phyloP scores from a whole-genome alignment of 768 basidiomycete species.

The Leccinellum luteum region DNA sequence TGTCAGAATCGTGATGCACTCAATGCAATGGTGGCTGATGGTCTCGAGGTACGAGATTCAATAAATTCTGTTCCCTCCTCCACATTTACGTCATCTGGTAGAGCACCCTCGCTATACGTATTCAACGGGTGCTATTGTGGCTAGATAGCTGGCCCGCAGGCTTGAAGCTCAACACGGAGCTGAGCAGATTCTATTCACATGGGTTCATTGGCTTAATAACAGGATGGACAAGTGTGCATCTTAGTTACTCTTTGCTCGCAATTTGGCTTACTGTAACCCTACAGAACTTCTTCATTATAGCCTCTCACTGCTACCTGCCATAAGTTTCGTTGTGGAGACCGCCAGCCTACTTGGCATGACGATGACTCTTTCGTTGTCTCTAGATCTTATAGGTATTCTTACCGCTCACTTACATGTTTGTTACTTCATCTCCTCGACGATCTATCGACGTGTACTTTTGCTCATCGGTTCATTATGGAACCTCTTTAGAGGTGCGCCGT shows the following conservation, averaged over 20 bases:
- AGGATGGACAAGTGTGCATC: slow-evolving; percentile 67
- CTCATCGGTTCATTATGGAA: slow-evolving; percentile 76
- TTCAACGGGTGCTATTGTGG: slow-evolving; percentile 67
- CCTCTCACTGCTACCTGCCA: slow-evolving; percentile 19
- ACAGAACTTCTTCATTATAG: slow-evolving; percentile 22
- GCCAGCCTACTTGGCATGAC: slow-evolving; percentile 52
- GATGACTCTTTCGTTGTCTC: slow-evolving; percentile 58
- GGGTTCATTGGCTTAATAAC: slow-evolving; percentile 63
- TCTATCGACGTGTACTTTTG: slow-evolving; percentile 60
- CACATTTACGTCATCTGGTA: slow-evolving; percentile 4
- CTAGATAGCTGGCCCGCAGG: slow-evolving; percentile 96
- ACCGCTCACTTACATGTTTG: slow-evolving; percentile 73
- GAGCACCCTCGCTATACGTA: slow-evolving; percentile 29
- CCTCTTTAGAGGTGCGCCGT: slow-evolving; percentile 74
- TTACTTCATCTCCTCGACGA: slow-evolving; percentile 57
- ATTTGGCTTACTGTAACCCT: slow-evolving; percentile 3
- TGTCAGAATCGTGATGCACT: slow-evolving; percentile 59
- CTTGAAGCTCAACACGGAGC: slow-evolving; percentile 91
- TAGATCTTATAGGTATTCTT: slow-evolving; percentile 64
- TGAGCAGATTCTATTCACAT: slow-evolving; percentile 82
- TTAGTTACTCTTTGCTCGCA: not conserved
- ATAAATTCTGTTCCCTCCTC: not conserved
- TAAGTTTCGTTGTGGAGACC: slow-evolving; percentile 35
- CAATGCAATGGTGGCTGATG: slow-evolving; percentile 35
- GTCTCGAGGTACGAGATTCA: slow-evolving; percentile 39